Percentiles rank a stretch among this genome's conserved stretches.
phyloP scores from a whole-genome alignment of 768 basidiomycete species.

The Tricholoma bakamatsutake region DNA sequence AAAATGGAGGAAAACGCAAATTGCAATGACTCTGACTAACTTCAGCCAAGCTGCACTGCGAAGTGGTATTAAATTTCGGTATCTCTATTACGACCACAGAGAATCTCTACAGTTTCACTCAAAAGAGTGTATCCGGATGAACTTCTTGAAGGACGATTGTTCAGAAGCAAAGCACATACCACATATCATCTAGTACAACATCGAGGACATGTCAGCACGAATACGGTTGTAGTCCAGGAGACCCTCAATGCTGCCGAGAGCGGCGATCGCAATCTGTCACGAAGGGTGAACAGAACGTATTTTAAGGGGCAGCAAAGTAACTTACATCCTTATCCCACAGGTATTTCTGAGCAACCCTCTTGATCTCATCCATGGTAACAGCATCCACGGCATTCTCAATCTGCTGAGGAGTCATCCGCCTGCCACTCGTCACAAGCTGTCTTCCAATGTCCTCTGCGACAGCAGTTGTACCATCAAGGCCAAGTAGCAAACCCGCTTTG shows the following conservation, averaged over 20 bases:
- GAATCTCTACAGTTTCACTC: neutral
- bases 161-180: neutral
- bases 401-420: constrained; percentile 84
- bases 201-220: constrained; percentile 75
- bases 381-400: constrained; percentile 91
- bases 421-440: constrained; percentile 92
- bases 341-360: constrained; percentile 92
- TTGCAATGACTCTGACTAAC: too few species aligned
- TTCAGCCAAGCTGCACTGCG: neutral
- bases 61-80: constrained; percentile 1
- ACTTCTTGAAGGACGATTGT: neutral
- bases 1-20: too few species aligned
- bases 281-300: constrained; percentile 7
- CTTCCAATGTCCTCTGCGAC: constrained; percentile 98
- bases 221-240: constrained; percentile 93
- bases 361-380: constrained; percentile 84
- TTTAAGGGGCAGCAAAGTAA: constrained; percentile 10
- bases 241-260: constrained; percentile 86
- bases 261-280: constrained; percentile 74
- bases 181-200: constrained; percentile 55
- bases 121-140: neutral
- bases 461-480: constrained; percentile 93
- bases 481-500: constrained; percentile 87
- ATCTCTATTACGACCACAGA: neutral
- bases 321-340: constrained; percentile 94